Evolutionary conservation across 2,329 filamentous ascomycete species (phyloP), one percentile per base, ranked within the genome.

Genomic region (Nemania sp.): DNA sequence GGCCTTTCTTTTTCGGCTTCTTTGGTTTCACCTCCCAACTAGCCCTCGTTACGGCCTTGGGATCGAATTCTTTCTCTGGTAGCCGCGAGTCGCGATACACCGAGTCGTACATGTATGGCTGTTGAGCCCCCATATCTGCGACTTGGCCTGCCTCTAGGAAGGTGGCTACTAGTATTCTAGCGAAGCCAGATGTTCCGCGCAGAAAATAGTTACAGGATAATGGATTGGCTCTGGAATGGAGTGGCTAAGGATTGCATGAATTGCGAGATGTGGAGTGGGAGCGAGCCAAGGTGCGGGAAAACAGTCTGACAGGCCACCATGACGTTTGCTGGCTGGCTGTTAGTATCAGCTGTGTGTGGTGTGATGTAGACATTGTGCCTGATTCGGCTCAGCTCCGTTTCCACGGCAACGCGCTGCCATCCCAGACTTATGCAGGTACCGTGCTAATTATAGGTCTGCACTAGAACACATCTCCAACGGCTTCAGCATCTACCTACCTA

Each of bases 21-120:
- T 74, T 77, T 34, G 82, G 76, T 49, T 83, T 82, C 11, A 83
- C 81, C 66, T 84, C 76, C 77, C 83, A 89, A 73, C 89, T 93
- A 58, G 90, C 88, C 68, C 91, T 82, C 19, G 91, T 92, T 43
- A 91, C 81, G 55, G 89, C 88, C 71, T 92, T 95, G 43, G 93
- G 92, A 66, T 97, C 91, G 72, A 63, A 70, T 14, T 60, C 60
- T 37, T 67, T 68, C 45, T 65, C 56, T 17, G 67, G 68, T 8
- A 54, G 61, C 28, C 52, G 41, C 9, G 62, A 62, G 52, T 68
- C 66, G 36, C 62, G 61, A 14, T 54, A 57, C 39, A 59, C 62
- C 34, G 59, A 39, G 39, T 69, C 65, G 55, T 70, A 70, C 55
- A 69, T 52, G 45, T 64, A 70, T 9, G 68, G 68, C 57, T 64